Conservation (phyloP, 2,329 filamentous ascomycete genomes). For the Fusarium sp. region DNA sequence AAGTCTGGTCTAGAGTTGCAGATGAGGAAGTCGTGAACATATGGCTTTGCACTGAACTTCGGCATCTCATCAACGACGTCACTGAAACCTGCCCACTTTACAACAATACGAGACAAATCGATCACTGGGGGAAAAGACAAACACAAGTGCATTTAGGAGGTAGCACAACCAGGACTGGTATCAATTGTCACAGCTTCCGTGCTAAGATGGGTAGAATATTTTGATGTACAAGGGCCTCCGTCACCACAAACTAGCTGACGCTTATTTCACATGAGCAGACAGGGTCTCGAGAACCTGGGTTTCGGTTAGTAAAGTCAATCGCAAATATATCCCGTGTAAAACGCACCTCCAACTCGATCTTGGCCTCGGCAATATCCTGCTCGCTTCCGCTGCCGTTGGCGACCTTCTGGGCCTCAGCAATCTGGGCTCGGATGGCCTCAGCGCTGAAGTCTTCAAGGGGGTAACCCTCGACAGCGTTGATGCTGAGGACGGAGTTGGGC, state of each 20-base stretch:
- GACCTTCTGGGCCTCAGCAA: constrained; percentile 96
- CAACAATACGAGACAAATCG: constrained; percentile 21
- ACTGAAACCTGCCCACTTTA: constrained; percentile 7
- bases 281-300: constrained; percentile 83
- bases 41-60: constrained; percentile 11
- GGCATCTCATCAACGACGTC: constrained; percentile 28
- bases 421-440: constrained; percentile 89
- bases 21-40: constrained; percentile 21
- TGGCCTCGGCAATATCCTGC: constrained; percentile 97
- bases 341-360: constrained; percentile 95
- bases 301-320: constrained; percentile 53
- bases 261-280: constrained; percentile 84
- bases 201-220: constrained; percentile 52
- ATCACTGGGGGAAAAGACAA: constrained; percentile 32
- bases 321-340: neutral
- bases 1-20: constrained; percentile 5
- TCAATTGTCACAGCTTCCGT: constrained; percentile 53
- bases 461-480: constrained; percentile 98
- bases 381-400: constrained; percentile 90
- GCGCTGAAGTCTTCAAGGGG: constrained; percentile 95
- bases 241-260: constrained; percentile 61
- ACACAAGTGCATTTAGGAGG: constrained; percentile 35
- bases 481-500: constrained; percentile 93
- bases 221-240: constrained; percentile 59
- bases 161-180: constrained; percentile 52